phyloP scores from a whole-genome alignment of 192 early-diverging fungal genomes.

The Podila verticillata region DNA sequence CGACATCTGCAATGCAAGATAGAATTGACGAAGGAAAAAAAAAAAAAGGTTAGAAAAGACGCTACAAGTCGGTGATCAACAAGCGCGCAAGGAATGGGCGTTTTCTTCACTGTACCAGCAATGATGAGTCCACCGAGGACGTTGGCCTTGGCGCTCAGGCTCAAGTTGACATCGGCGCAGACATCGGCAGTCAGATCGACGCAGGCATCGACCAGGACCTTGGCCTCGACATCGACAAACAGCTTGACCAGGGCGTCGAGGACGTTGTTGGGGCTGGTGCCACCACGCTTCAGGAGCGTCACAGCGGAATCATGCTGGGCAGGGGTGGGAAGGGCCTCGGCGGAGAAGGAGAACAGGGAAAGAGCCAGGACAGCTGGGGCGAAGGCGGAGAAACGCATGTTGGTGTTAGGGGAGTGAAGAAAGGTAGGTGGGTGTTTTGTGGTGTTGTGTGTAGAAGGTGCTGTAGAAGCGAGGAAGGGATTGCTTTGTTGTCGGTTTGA shows the following conservation, averaged over 20 bases:
- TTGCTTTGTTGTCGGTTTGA: conserved; percentile 9
- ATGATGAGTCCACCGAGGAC: conserved; percentile 11
- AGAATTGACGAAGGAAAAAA: no score
- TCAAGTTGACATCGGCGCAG: conserved; percentile 33
- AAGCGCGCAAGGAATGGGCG: no score
- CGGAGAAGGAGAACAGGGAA: conserved; percentile 30
- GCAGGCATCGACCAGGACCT: conserved; percentile 18
- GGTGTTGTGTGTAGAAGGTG: not conserved
- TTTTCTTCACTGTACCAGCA: not conserved
- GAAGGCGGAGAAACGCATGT: conserved; percentile 36
- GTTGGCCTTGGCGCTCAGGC: conserved; percentile 15
- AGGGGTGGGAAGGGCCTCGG: conserved; percentile 30
- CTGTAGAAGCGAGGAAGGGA: conserved; percentile 27
- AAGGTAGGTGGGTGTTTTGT: not conserved
- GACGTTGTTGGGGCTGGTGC: not conserved
- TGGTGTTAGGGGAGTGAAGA: conserved; percentile 2
- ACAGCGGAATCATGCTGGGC: conserved; percentile 13
- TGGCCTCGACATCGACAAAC: conserved; percentile 18
- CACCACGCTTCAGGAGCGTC: conserved; percentile 27
- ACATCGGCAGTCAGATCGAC: conserved; percentile 12
- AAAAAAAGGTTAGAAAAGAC: no score
- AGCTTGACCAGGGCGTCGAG: conserved; percentile 19
- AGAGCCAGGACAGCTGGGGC: conserved; percentile 36
- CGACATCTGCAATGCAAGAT: not conserved
- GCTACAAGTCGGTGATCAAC: no score